Base-by-base conservation (phyloP, 192 early-diverging fungal genomes). In the Helicostylum pulchrum region DNA sequence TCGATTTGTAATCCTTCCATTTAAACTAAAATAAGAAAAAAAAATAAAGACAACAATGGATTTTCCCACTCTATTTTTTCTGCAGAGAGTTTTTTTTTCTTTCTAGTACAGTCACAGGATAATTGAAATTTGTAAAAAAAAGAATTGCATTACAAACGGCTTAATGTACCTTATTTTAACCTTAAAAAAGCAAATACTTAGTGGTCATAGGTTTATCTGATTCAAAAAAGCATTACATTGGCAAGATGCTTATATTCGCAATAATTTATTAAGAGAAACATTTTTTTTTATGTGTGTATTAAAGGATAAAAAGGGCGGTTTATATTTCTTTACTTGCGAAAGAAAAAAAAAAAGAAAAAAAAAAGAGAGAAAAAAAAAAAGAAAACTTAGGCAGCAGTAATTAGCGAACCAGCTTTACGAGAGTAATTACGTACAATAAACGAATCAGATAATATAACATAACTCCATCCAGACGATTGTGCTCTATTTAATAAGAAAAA, bases 391-490 rank as follows among this genome's bases (percentile, higher is more conserved):
- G 53, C 17, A 39, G 53, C 11, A 34, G 54, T 56, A 3, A 56
- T 9, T 32, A 56, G 23, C 11, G 57, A 59, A 20, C 57, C 57
- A 20, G 57, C 19, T 20, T 59, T 59, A 42, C 57, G 20, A 17
- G 65, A 54, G 34, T 49, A 53, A 17, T 62, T 60, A 46, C 70
- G 65, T 31, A 72, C 42, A 50, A 50, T 59, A 12, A 72, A 44
- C 23, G 58, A 55, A 60, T 75, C 73, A 0, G 73, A 65, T 12
- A 70, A 32, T 45, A 75, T 63, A 21, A 70, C 61, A 45, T 75
- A 75, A 8, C 34, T 51, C 67, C 67, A 75, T 30, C 73, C 73
- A 36, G 73, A 53, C 8, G 14, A 7, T 51, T 75, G 73, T 47
- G 73, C 73, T 61, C 64, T 68, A 49, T 31, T 30, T 12, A 49